phyloP scores from a whole-genome alignment of 192 early-diverging fungal genomes.

The Gaertneriomyces semiglobifer region DNA sequence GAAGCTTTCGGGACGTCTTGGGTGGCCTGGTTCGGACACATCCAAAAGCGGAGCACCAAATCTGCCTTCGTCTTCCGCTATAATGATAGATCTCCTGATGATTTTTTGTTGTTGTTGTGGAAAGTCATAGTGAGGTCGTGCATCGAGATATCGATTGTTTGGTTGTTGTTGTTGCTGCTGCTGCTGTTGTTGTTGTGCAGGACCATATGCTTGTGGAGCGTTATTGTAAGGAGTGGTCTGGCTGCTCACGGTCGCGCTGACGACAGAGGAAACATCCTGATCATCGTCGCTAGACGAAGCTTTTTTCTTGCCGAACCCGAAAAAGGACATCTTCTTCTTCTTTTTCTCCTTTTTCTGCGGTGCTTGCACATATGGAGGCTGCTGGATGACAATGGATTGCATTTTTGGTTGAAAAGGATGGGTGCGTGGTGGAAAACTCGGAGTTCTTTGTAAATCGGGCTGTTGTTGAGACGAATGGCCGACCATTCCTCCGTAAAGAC shows the following conservation, averaged over 20 bases:
- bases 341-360: constrained; percentile 19
- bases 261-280: too few species aligned
- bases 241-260: too few species aligned
- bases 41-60: constrained; percentile 25
- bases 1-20: constrained; percentile 6
- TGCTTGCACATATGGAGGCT: not conserved
- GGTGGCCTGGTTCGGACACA: constrained; percentile 3
- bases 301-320: constrained; percentile 30
- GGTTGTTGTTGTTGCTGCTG: constrained; percentile 5
- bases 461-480: too few species aligned
- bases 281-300: too few species aligned
- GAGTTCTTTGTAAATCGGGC: too few species aligned
- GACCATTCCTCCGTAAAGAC: too few species aligned
- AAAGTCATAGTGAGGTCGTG: constrained; percentile 8
- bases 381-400: too few species aligned
- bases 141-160: not conserved
- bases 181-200: constrained; percentile 3
- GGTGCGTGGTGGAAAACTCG: too few species aligned
- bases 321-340: constrained; percentile 26
- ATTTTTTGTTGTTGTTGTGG: constrained; percentile 17
- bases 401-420: too few species aligned
- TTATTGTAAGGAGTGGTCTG: too few species aligned
- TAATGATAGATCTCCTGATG: constrained; percentile 15
- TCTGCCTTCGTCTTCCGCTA: constrained; percentile 26
- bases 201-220: too few species aligned